Evolutionary conservation across 768 basidiomycete species (phyloP), one percentile per base, ranked within the genome.

Genomic region (Tephrocybe rancida): DNA sequence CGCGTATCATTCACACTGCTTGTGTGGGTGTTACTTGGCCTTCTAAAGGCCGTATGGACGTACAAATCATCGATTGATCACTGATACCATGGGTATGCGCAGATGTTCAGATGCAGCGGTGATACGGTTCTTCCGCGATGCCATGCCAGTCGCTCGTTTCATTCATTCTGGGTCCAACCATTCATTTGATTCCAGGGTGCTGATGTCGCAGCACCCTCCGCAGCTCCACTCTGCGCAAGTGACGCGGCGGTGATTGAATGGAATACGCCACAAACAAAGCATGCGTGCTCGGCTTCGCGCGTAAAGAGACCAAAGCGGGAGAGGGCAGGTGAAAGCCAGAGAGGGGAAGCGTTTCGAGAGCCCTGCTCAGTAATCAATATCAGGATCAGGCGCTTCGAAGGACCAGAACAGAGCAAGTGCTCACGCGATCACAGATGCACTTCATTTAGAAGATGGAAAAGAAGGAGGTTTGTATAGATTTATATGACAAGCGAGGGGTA

Each of bases 221-320:
- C 5, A 5, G 26, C 21, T 43, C 19, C 19, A 34, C 32, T n/a
- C n/a, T n/a, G n/a, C 13, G 2, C 45, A 48, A 11, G n/a, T 44
- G 27, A 39, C 26, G 35, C 32, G 46, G 44, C n/a, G 13, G 9
- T 16, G 11, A 37, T 48, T 29, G 2, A 18, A 48, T 43, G 16
- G 22, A 29, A 34, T 21, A 42, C 52, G 52, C 52, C 52, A 53
- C 52, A 53, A 41, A 47, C 24, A 27, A 26, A n/a, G n/a, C n/a
- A 47, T 16, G 24, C 10, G 26, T 27, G 8, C 14, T 44, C 14
- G 5, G 16, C 13, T 29, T 41, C 39, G 21, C 39, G 21, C 10
- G 3, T 41, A 22, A 41, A 19, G 19, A 21, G 21, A 22, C 39
- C 18, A 21, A 41, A 41, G 18, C 6, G 2, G 39, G n/a, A 18